A percentile compares a stretch with the other conserved stretches of the same genome.
These are phyloP conservation scores for Cladosporium oxysporum DNA, from an alignment of 2,329 filamentous ascomycete genomes.

Conservation along the genomic window DNA sequence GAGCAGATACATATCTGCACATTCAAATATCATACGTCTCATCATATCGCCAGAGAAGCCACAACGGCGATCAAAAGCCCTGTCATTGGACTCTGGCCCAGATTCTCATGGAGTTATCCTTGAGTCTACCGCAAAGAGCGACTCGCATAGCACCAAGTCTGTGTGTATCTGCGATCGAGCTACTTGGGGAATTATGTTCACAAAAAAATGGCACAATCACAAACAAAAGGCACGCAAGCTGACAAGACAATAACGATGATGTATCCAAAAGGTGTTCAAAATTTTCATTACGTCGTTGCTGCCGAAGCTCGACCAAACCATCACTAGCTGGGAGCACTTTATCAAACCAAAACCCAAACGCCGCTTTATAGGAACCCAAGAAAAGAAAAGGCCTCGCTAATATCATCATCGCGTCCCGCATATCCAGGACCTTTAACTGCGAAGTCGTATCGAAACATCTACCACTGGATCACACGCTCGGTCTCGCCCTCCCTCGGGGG, in stretches of 20 bases:
- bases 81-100: background rate
- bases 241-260: background rate
- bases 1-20: background rate
- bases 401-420: background rate
- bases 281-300: conserved; percentile 17
- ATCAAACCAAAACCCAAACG: conserved; percentile 3
- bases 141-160: background rate
- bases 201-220: background rate
- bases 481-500: conserved; percentile 40
- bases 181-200: background rate
- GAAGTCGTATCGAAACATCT: conserved; percentile 14
- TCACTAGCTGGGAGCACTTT: conserved; percentile 13
- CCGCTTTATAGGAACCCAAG: conserved; percentile 4
- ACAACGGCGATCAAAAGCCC: background rate
- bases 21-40: background rate
- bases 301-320: conserved; percentile 16
- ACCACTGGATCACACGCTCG: conserved; percentile 68
- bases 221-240: background rate
- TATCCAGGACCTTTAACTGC: background rate
- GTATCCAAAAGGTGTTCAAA: background rate
- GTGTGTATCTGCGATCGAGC: background rate
- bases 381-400: background rate
- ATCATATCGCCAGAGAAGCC: background rate
- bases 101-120: background rate
- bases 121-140: background rate